These are phyloP conservation scores for Stropharia rugosoannulata DNA, from an alignment of 768 basidiomycete species.

Conservation along the genomic window DNA sequence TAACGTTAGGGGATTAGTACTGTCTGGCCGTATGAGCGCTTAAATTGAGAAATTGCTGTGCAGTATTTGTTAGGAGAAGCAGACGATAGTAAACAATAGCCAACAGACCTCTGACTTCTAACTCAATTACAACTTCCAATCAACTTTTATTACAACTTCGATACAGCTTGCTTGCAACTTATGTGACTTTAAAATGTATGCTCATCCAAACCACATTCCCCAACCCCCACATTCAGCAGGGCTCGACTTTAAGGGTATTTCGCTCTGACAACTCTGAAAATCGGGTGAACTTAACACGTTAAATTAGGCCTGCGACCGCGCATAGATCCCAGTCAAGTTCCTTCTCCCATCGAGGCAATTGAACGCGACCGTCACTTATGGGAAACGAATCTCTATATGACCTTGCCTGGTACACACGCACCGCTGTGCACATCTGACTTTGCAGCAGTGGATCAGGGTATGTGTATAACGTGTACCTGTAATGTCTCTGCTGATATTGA, in stretches of 20 bases:
- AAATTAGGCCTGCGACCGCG: constrained; percentile 68
- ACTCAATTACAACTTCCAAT: no score
- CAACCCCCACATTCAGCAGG: constrained; percentile 74
- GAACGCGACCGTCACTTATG: constrained; percentile 79
- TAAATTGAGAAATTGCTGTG: no score
- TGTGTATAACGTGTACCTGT: constrained; percentile 2
- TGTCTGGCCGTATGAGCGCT: no score
- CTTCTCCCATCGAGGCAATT: constrained; percentile 82
- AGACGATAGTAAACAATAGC: no score
- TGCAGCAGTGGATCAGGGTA: constrained; percentile 87
- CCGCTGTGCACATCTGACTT: constrained; percentile 90
- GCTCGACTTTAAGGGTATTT: constrained; percentile 45
- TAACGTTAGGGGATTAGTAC: no score
- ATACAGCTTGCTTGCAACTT: no score
- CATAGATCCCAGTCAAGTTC: constrained; percentile 88
- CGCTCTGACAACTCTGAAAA: neutral
- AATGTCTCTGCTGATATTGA: neutral
- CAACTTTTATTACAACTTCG: no score
- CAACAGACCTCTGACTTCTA: no score
- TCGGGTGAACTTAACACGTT: neutral
- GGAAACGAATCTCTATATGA: constrained; percentile 68
- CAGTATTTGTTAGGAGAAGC: no score
- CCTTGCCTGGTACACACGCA: constrained; percentile 54
- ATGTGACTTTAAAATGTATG: constrained; percentile 31
- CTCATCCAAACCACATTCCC: constrained; percentile 53